phyloP scores from a whole-genome alignment of 768 basidiomycete species.

The Pleurotus djamor region DNA sequence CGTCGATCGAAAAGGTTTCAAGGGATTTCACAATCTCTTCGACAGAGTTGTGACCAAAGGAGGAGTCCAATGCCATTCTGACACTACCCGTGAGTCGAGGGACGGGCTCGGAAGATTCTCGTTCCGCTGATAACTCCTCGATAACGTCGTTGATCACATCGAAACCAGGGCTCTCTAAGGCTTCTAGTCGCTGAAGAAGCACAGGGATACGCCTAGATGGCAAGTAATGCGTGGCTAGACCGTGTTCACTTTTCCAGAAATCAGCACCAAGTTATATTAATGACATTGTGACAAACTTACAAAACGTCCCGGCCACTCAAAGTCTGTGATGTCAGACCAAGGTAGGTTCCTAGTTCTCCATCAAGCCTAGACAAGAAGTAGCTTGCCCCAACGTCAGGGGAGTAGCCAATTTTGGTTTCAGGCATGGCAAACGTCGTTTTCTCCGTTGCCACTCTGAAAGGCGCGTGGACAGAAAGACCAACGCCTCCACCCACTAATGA shows the following conservation, averaged over 20 bases:
- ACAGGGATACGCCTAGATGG: slow-evolving; percentile 72
- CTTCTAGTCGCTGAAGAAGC: slow-evolving; percentile 66
- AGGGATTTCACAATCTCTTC: slow-evolving; percentile 68
- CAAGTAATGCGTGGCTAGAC: slow-evolving; percentile 93
- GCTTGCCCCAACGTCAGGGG: slow-evolving; percentile 91
- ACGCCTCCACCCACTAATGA: slow-evolving; percentile 91
- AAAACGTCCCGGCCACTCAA: slow-evolving; percentile 82
- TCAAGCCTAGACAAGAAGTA: slow-evolving; percentile 89
- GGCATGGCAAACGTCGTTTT: slow-evolving; percentile 95
- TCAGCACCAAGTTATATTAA: background rate
- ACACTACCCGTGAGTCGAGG: slow-evolving; percentile 55
- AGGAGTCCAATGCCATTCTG: slow-evolving; percentile 77
- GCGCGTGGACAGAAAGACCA: slow-evolving; percentile 80
- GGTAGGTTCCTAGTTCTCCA: slow-evolving; percentile 91
- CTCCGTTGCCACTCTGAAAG: slow-evolving; percentile 92
- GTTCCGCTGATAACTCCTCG: slow-evolving; percentile 72
- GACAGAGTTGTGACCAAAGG: slow-evolving; percentile 72
- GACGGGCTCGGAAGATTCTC: slow-evolving; percentile 51
- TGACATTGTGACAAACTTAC: slow-evolving; percentile 44
- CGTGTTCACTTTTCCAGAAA: slow-evolving; percentile 63
- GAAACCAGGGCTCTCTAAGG: slow-evolving; percentile 31
- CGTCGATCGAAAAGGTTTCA: slow-evolving; percentile 31
- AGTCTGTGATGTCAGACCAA: slow-evolving; percentile 77
- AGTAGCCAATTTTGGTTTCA: slow-evolving; percentile 90
- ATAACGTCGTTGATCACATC: slow-evolving; percentile 53